A percentile compares a stretch with the other conserved stretches of the same genome.
Evolutionary conservation across 768 basidiomycete genomes (phyloP).

Genomic region (Scleroderma bovista): DNA sequence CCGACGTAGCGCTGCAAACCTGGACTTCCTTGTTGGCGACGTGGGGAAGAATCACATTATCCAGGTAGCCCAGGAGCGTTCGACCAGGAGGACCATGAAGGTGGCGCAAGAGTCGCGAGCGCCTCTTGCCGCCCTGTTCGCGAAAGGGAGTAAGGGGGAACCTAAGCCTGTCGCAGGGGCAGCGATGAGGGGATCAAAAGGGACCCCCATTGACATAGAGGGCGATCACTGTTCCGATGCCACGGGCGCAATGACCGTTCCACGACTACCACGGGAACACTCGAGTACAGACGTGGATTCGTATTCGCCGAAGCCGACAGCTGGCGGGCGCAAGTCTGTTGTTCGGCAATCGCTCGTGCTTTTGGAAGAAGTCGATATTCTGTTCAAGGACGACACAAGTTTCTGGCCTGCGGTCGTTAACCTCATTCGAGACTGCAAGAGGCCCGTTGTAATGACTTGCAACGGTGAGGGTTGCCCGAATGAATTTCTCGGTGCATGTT

Average conservation of each 20-base stretch:
- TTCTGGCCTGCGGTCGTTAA: slow-evolving; percentile 83
- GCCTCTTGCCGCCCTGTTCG: slow-evolving; percentile 16
- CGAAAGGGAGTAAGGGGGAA: slow-evolving; percentile 4
- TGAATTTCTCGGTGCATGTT: slow-evolving; percentile 1
- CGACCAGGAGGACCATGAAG: slow-evolving; percentile 2
- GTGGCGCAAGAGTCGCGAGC: slow-evolving; percentile 4
- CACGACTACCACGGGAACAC: neutral
- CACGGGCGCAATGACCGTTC: slow-evolving; percentile 1
- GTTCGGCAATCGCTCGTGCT: slow-evolving; percentile 84
- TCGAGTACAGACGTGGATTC: slow-evolving; percentile 1
- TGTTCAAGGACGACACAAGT: slow-evolving; percentile 79
- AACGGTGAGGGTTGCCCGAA: slow-evolving; percentile 55
- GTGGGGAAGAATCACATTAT: slow-evolving; percentile 92
- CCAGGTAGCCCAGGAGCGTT: slow-evolving; percentile 24
- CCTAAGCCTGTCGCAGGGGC: neutral
- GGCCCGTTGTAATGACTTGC: slow-evolving; percentile 93
- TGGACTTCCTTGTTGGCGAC: slow-evolving; percentile 82
- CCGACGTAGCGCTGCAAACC: slow-evolving; percentile 72
- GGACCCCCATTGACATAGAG: slow-evolving; percentile 19
- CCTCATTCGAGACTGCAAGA: slow-evolving; percentile 75
- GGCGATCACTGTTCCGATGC: slow-evolving; percentile 5
- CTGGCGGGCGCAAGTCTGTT: slow-evolving; percentile 16
- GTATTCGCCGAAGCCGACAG: slow-evolving; percentile 1
- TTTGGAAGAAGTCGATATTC: slow-evolving; percentile 91
- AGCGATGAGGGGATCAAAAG: slow-evolving; percentile 12